Base-by-base conservation (phyloP, 768 basidiomycete genomes). In the Fistulinella prunicolor region DNA sequence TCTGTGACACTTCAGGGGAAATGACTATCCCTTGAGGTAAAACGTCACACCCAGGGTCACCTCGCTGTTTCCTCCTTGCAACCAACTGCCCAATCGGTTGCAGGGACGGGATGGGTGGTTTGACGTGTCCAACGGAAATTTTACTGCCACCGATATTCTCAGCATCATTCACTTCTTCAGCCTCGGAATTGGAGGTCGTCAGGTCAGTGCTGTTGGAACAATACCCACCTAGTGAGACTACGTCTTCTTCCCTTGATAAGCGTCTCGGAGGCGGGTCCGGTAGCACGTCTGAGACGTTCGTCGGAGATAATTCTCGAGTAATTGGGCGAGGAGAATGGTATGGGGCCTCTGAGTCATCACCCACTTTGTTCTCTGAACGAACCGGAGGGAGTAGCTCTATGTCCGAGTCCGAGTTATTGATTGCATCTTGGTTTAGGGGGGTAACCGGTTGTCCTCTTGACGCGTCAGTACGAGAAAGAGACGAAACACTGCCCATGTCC, bases 51-150 rank as follows among this genome's bases (percentile, higher is more conserved):
- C 21, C 46, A 29, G 50, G 38, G 29, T 24, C 36, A 23, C 39
- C 45, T 44, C 36, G 51, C 40, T 17, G 53, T 39, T 44, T 50
- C 46, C 46, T 32, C 38, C 42, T 50, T 41, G 46, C 50, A 39
- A 47, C 29, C 17, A 46, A 26, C 24, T 39, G 19, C 44, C 60
- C 50, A 35, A 59, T 49, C 14, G 57, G 44, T 30, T 48, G 48
- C 38, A 53, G 48, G 38, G 61, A 47, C 10, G 49, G 28, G 8
- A 26, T 28, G 16, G 41, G 32, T 4, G 42, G 23, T 22, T 46
- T 42, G 21, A 36, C 29, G 6, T 44, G 52, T 26, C 36, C 47
- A 43, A 46, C 16, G 22, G 42, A 45, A 7, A 34, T 46, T 45
- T 34, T 26, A 29, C 24, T 19, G 40, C 16, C 19, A 38, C 30